A percentile compares a stretch with the other conserved stretches of the same genome.
These are phyloP conservation scores for Middelhovenomyces tepae DNA, from an alignment of 805 yeast species.

Conservation along the genomic window DNA sequence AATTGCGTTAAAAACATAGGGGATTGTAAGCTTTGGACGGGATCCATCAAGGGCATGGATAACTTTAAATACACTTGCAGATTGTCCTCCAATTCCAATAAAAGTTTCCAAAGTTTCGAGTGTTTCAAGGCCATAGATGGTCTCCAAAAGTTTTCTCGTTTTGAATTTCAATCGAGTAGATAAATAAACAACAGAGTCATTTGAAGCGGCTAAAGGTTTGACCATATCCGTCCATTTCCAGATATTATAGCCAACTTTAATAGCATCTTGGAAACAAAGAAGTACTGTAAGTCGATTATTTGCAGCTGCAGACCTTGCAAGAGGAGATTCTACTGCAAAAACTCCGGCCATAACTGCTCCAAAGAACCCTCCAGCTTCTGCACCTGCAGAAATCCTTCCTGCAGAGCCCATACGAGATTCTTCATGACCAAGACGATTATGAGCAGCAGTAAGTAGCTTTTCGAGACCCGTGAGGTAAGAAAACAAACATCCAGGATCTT, in stretches of 20 bases:
- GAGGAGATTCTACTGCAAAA: conserved; percentile 61
- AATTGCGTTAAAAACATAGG: conserved; percentile 53
- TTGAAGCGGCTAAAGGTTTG: conserved; percentile 9
- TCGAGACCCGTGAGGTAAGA: conserved; percentile 51
- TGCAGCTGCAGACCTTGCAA: conserved; percentile 38
- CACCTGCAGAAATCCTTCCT: conserved; percentile 11
- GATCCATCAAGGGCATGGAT: conserved; percentile 81
- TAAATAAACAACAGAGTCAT: conserved; percentile 36
- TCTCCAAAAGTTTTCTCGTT: conserved; percentile 56
- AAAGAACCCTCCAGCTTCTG: conserved; percentile 44
- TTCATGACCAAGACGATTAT: conserved; percentile 30
- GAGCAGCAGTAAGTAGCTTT: conserved; percentile 51
- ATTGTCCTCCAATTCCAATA: conserved; percentile 30
- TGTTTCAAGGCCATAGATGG: conserved; percentile 58
- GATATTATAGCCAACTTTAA: conserved; percentile 44
- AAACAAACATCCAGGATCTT: conserved; percentile 38
- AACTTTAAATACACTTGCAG: conserved; percentile 42
- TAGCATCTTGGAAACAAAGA: conserved; percentile 55
- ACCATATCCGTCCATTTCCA: conserved; percentile 64
- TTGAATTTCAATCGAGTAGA: conserved; percentile 59
- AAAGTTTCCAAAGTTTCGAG: conserved; percentile 63
- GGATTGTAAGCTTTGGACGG: conserved; percentile 64
- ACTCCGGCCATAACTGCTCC: conserved; percentile 58
- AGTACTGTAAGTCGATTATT: conserved; percentile 48
- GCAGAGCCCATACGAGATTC: conserved; percentile 13